Conservation (phyloP, 805 yeast genomes). For the Komagataella phaffii region DNA sequence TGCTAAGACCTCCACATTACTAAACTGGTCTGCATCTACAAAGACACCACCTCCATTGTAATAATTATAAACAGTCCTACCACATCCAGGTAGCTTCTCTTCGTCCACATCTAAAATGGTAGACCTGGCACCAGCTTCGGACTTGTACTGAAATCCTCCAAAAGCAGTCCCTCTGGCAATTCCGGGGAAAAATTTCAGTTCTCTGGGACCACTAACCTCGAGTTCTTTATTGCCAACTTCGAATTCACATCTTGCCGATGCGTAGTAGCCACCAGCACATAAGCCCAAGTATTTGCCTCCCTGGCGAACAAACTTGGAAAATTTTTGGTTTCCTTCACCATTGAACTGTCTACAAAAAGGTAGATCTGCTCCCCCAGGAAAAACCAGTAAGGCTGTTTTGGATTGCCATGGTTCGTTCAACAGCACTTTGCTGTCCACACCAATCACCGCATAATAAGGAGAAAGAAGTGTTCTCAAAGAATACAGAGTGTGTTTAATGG, state of each 20-base stretch:
- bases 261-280: constrained; percentile 94
- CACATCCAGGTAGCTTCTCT: constrained; percentile 12
- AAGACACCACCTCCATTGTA: constrained; percentile 89
- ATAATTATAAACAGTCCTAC: constrained; percentile 24
- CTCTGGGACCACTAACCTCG: constrained; percentile 83
- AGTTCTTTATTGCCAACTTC: constrained; percentile 56
- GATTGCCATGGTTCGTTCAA: constrained; percentile 79
- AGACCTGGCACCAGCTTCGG: constrained; percentile 66
- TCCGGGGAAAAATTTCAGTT: constrained; percentile 74
- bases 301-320: constrained; percentile 46
- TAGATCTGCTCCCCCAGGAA: constrained; percentile 96
- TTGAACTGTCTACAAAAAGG: constrained; percentile 68
- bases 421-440: constrained; percentile 50
- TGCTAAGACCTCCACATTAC: constrained; percentile 63
- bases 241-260: constrained; percentile 64
- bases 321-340: constrained; percentile 51
- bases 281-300: constrained; percentile 85
- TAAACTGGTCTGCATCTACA: constrained; percentile 51
- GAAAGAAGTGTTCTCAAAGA: constrained; percentile 63
- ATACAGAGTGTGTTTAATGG: constrained; percentile 74
- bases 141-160: constrained; percentile 67
- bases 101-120: constrained; percentile 28
- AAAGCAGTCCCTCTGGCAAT: constrained; percentile 69
- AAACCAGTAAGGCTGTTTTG: constrained; percentile 64
- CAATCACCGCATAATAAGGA: constrained; percentile 78